Conservation (phyloP, 306 rosid genomes). For the Cicer bijugum region DNA sequence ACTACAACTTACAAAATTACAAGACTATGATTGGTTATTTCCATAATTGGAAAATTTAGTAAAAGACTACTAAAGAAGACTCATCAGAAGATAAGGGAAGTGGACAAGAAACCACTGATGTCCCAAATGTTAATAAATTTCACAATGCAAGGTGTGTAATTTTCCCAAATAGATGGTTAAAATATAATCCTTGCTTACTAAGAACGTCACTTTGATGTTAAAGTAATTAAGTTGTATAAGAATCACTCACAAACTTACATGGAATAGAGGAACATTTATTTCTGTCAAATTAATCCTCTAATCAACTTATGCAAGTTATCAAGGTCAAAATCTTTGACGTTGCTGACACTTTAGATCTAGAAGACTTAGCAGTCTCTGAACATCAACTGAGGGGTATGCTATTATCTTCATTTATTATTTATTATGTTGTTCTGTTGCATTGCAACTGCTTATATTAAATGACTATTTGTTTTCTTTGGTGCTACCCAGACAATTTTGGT, state of each 20-base stretch:
- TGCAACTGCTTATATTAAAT: slow-evolving; percentile 3
- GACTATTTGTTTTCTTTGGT: slow-evolving; percentile 14
- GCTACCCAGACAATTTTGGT: slow-evolving; percentile 26
- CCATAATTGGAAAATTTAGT: slow-evolving; percentile 3
- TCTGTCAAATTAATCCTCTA: not conserved
- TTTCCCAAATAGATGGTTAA: slow-evolving; percentile 14
- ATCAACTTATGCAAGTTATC: not conserved
- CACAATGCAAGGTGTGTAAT: slow-evolving; percentile 11
- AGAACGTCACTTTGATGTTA: not conserved
- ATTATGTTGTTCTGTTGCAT: not conserved
- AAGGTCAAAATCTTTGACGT: slow-evolving; percentile 5
- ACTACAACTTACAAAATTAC: slow-evolving; percentile 8
- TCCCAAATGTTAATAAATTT: not conserved
- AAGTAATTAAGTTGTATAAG: not conserved
- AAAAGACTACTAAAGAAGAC: slow-evolving; percentile 25
- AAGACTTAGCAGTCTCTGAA: not conserved
- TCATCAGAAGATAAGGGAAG: slow-evolving; percentile 13
- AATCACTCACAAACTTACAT: not conserved
- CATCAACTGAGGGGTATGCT: not conserved
- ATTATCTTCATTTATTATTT: not conserved
- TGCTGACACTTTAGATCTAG: slow-evolving; percentile 7
- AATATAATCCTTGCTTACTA: slow-evolving; percentile 20
- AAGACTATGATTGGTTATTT: not conserved
- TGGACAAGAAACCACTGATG: not conserved
- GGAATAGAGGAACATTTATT: slow-evolving; percentile 6